These are phyloP conservation scores for Pyrenula massariospora DNA, from an alignment of 495 filamentous ascomycete species.

Conservation along the genomic window DNA sequence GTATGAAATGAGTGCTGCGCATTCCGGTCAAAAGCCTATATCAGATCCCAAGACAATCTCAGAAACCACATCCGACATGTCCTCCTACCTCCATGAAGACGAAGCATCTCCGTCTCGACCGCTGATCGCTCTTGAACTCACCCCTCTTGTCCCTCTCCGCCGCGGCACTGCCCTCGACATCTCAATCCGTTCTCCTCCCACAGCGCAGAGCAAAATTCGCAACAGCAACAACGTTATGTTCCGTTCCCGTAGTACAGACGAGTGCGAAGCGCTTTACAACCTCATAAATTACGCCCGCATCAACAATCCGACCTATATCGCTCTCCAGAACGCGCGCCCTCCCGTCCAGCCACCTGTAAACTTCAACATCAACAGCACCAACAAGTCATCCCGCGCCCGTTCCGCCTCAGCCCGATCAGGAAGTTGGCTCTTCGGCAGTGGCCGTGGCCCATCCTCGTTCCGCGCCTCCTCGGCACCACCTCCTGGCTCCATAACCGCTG, in stretches of 20 bases:
- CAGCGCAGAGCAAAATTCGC: constrained; percentile 55
- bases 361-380: background rate
- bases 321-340: constrained; percentile 58
- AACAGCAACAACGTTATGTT: constrained; percentile 73
- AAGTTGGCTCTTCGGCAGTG: constrained; percentile 33
- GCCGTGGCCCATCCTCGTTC: constrained; percentile 42
- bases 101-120: constrained; percentile 38
- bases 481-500: constrained; percentile 35
- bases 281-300: constrained; percentile 74
- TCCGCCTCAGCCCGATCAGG: background rate
- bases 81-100: constrained; percentile 23
- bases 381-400: background rate
- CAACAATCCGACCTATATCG: constrained; percentile 81
- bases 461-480: constrained; percentile 41
- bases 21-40: constrained; percentile 3
- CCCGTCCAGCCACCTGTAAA: background rate
- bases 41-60: constrained; percentile 8
- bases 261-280: constrained; percentile 70
- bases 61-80: constrained; percentile 12
- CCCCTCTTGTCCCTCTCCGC: constrained; percentile 76
- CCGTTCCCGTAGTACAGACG: constrained; percentile 63
- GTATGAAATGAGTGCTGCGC: constrained; percentile 45
- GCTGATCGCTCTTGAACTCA: constrained; percentile 70
- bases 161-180: constrained; percentile 88
- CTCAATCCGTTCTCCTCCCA: constrained; percentile 75